phyloP scores from a whole-genome alignment of 2,329 filamentous ascomycete genomes.

The Dactylella cylindrospora region DNA sequence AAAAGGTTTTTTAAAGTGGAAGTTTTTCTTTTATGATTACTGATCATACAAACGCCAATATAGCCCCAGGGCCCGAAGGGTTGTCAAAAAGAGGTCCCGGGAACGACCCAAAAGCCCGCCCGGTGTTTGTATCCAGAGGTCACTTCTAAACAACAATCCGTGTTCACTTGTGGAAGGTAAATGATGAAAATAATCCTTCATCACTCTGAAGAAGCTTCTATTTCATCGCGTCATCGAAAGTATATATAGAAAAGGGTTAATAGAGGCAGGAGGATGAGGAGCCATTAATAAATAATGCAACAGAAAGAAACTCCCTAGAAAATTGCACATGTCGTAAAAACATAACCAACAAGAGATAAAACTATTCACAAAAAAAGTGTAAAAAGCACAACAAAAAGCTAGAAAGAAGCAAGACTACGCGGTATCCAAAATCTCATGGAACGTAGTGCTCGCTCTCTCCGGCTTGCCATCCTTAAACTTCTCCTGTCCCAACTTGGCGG shows the following conservation, averaged over 20 bases:
- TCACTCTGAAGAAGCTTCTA: too few relatives aligned
- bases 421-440: conserved; percentile 25
- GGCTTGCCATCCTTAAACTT: conserved; percentile 66
- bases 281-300: conserved; percentile 13
- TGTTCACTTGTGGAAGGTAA: too few relatives aligned
- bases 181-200: too few relatives aligned
- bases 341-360: conserved; percentile 27
- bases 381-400: conserved; percentile 2
- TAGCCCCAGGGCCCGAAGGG: too few relatives aligned
- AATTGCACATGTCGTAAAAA: conserved; percentile 7
- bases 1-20: too few relatives aligned
- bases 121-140: too few relatives aligned
- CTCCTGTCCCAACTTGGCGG: conserved; percentile 78
- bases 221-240: conserved; percentile 1
- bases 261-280: conserved; percentile 20
- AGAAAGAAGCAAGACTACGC: conserved; percentile 11
- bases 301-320: conserved; percentile 22
- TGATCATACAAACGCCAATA: too few relatives aligned
- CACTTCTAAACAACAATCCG: too few relatives aligned
- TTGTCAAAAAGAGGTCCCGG: too few relatives aligned
- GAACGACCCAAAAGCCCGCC: too few relatives aligned
- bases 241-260: conserved; percentile 38
- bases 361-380: background rate
- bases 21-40: too few relatives aligned
- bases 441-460: conserved; percentile 41